Evolutionary conservation across 495 filamentous ascomycete genomes (phyloP).

Genomic region (Acidomyces sp.): DNA sequence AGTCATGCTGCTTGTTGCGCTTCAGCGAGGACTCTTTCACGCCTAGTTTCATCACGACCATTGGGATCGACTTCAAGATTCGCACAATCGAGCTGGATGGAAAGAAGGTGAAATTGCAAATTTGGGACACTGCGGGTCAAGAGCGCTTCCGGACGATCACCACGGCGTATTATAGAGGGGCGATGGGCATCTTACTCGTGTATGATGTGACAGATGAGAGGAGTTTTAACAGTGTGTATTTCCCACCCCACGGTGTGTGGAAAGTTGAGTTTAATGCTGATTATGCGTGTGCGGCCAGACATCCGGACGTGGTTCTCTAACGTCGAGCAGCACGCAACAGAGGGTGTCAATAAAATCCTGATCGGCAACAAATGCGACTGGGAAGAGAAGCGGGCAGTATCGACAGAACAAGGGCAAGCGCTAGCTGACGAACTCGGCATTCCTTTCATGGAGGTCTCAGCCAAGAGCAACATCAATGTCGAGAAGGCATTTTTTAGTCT

Average conservation of each 20-base stretch:
- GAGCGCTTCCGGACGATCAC: slow-evolving; percentile 98
- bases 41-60: slow-evolving; percentile 97
- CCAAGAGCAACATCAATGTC: slow-evolving; percentile 98
- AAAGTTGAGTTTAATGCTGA: no score
- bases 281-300: slow-evolving; percentile 54
- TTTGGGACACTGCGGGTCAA: slow-evolving; percentile 98
- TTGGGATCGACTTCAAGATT: slow-evolving; percentile 99
- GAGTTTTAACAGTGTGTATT: slow-evolving; percentile 80
- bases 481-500: slow-evolving; percentile 97
- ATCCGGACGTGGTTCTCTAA: slow-evolving; percentile 99
- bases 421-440: slow-evolving; percentile 94
- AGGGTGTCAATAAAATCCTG: slow-evolving; percentile 98
- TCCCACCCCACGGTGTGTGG: not conserved
- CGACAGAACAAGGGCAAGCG: slow-evolving; percentile 82
- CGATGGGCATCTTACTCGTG: slow-evolving; percentile 95
- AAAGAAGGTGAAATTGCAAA: slow-evolving; percentile 96
- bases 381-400: slow-evolving; percentile 94
- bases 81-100: slow-evolving; percentile 96
- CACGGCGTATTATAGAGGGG: slow-evolving; percentile 94
- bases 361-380: slow-evolving; percentile 99
- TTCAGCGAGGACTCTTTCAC: slow-evolving; percentile 99
- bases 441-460: slow-evolving; percentile 95
- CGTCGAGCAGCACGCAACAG: slow-evolving; percentile 96
- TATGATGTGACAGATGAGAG: slow-evolving; percentile 98
- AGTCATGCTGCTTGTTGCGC: slow-evolving; percentile 94